Evolutionary conservation across 2,329 filamentous ascomycete species (phyloP).

Genomic region (Xylaria sp.): DNA sequence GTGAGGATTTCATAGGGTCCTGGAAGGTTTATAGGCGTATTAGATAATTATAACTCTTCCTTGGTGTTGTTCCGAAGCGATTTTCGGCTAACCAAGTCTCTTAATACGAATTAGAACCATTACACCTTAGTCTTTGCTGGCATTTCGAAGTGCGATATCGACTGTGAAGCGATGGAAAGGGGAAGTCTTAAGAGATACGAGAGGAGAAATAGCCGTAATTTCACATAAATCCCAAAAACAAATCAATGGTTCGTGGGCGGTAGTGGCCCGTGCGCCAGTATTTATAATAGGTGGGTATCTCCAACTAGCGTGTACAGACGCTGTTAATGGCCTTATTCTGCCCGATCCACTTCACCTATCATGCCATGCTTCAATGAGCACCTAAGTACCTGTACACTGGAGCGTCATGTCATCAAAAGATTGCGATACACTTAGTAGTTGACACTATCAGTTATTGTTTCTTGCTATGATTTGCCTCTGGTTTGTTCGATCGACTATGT

Average conservation of each 20-base stretch:
- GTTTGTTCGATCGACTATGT: background rate
- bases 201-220: slow-evolving; percentile 21
- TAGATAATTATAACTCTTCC: slow-evolving; percentile 17
- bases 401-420: too few relatives aligned
- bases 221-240: background rate
- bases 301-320: background rate
- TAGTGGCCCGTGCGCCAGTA: slow-evolving; percentile 20
- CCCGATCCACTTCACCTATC: background rate
- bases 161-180: background rate
- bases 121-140: background rate
- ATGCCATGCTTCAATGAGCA: background rate
- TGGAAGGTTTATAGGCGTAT: slow-evolving; percentile 9
- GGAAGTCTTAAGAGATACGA: background rate
- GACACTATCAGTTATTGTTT: background rate
- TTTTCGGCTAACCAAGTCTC: slow-evolving; percentile 12
- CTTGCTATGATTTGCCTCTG: background rate
- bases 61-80: slow-evolving; percentile 12
- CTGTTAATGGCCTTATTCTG: background rate
- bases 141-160: background rate
- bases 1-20: background rate
- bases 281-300: background rate
- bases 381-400: too few relatives aligned
- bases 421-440: too few relatives aligned
- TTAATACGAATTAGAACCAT: slow-evolving; percentile 8
- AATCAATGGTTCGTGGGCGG: background rate